A percentile compares a stretch with the other conserved stretches of the same genome.
phyloP scores from a whole-genome alignment of 2,329 filamentous ascomycete species.

The Xylaria arbuscula region DNA sequence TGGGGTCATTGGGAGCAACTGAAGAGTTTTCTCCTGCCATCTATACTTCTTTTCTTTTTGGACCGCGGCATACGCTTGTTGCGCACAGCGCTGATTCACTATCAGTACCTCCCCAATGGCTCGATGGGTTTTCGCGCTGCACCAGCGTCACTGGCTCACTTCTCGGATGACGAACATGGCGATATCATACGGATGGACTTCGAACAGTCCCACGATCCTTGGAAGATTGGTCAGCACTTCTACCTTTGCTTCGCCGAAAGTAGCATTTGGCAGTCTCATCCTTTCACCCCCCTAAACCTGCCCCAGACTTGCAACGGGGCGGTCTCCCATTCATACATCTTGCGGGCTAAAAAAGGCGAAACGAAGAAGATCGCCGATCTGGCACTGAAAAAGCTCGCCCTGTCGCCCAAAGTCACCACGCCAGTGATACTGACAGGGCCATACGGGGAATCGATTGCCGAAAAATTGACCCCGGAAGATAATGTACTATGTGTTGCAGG shows the following conservation, averaged over 20 bases:
- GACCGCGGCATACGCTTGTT: slow-evolving; percentile 70
- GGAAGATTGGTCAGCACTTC: slow-evolving; percentile 77
- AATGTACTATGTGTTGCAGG: slow-evolving; percentile 67
- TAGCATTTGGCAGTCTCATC: slow-evolving; percentile 78
- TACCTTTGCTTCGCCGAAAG: slow-evolving; percentile 74
- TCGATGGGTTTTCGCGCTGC: slow-evolving; percentile 66
- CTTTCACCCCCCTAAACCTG: slow-evolving; percentile 72
- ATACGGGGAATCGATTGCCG: slow-evolving; percentile 66
- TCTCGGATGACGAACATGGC: slow-evolving; percentile 67
- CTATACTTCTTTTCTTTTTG: slow-evolving; percentile 71
- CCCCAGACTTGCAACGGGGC: slow-evolving; percentile 56
- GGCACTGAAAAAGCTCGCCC: slow-evolving; percentile 9
- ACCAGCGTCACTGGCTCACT: slow-evolving; percentile 62
- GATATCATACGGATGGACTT: slow-evolving; percentile 75
- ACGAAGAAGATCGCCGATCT: slow-evolving; percentile 58
- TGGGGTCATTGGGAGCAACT: slow-evolving; percentile 79
- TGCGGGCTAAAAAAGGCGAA: slow-evolving; percentile 69
- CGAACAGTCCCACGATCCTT: slow-evolving; percentile 67
- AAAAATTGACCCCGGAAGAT: slow-evolving; percentile 54
- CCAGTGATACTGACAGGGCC: slow-evolving; percentile 71
- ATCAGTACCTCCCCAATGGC: slow-evolving; percentile 59
- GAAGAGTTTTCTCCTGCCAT: slow-evolving; percentile 75
- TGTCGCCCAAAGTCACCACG: slow-evolving; percentile 52
- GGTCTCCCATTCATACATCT: slow-evolving; percentile 66
- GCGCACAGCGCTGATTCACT: slow-evolving; percentile 70